Evolutionary conservation across 2,329 filamentous ascomycete species (phyloP).

Genomic region (Penicillium olsonii): DNA sequence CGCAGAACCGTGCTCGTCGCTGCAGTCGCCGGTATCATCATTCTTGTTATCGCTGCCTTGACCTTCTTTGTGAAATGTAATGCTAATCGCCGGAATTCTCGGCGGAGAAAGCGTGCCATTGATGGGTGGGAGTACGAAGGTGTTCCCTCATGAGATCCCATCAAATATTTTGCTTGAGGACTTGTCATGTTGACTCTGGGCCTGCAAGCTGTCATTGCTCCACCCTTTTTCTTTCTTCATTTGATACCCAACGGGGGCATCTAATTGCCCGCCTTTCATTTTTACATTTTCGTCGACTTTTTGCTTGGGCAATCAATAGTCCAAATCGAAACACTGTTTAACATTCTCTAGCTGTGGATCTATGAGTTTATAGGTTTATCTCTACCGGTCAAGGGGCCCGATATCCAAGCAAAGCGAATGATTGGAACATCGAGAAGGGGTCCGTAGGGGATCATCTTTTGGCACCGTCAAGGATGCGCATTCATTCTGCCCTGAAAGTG

Average conservation of each 20-base stretch:
- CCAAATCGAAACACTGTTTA: too few species aligned
- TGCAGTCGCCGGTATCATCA: slow-evolving; percentile 63
- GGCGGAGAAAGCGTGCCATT: slow-evolving; percentile 53
- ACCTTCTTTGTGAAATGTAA: slow-evolving; percentile 67
- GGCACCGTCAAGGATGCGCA: too few species aligned
- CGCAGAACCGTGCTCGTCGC: slow-evolving; percentile 59
- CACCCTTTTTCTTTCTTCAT: not conserved
- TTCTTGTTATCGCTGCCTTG: slow-evolving; percentile 61
- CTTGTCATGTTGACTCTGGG: too few species aligned
- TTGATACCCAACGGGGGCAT: not conserved
- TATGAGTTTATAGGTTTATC: too few species aligned
- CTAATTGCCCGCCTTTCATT: not conserved
- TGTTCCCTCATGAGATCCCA: slow-evolving; percentile 52
- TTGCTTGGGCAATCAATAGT: too few species aligned
- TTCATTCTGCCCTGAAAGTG: too few species aligned
- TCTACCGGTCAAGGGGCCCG: too few species aligned
- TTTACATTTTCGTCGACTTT: too few species aligned
- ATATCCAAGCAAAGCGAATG: too few species aligned
- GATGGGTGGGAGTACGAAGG: slow-evolving; percentile 68
- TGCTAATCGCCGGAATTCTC: slow-evolving; percentile 58
- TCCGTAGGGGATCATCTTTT: too few species aligned
- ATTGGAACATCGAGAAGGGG: too few species aligned
- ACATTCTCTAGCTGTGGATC: too few species aligned
- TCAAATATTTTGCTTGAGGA: not conserved
- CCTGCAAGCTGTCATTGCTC: not conserved